Conservation (phyloP, 345 rosid genomes). For the Firmiana major region DNA sequence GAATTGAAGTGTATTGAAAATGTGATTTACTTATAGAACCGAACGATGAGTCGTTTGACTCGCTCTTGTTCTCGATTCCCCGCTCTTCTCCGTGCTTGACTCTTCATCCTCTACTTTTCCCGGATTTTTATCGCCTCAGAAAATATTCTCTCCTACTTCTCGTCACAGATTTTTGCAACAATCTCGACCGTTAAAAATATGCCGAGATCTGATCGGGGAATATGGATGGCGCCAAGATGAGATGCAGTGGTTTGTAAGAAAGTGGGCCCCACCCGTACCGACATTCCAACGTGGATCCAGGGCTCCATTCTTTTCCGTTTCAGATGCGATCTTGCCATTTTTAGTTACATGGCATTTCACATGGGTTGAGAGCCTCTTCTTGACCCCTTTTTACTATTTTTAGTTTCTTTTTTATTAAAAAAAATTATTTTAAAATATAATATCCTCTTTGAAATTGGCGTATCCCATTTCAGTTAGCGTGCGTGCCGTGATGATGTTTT, state of each 20-base stretch:
- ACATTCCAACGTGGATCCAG: neutral
- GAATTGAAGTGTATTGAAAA: neutral
- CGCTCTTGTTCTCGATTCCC: constrained; percentile 1
- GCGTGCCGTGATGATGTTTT: no score
- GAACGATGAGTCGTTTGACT: neutral
- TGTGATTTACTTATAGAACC: neutral
- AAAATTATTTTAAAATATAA: no score
- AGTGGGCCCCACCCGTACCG: neutral
- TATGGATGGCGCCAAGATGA: neutral
- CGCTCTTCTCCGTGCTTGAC: neutral
- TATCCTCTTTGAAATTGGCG: neutral
- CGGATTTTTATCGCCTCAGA: neutral
- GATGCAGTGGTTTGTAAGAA: neutral
- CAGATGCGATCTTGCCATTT: neutral
- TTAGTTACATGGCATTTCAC: neutral
- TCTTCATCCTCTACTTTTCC: neutral
- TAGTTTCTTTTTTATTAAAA: neutral
- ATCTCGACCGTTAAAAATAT: neutral
- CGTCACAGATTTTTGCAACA: neutral
- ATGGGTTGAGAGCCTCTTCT: neutral
- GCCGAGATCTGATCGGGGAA: neutral
- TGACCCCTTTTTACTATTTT: neutral
- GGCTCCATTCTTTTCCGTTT: neutral
- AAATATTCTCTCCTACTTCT: neutral
- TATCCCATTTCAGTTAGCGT: neutral